A percentile compares a stretch with the other conserved stretches of the same genome.
phyloP scores from a whole-genome alignment of 1,139 yeast species.

The Debaryomyces fabryi region DNA sequence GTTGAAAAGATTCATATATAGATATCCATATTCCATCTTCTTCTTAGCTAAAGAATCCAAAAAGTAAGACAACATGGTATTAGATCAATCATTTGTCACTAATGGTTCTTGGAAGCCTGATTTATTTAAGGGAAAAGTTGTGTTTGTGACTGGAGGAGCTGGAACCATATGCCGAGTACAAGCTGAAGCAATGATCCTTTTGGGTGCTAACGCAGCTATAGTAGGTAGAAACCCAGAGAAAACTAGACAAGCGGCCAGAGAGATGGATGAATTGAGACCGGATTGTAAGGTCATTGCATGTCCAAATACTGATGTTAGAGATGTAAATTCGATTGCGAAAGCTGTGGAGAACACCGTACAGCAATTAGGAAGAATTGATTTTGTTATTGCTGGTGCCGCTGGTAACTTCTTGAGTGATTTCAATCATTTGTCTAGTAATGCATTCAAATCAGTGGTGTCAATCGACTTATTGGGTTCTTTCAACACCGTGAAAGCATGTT shows the following conservation, averaged over 20 bases:
- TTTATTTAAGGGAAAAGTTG: constrained; percentile 79
- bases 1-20: neutral
- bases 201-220: constrained; percentile 87
- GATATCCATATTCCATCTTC: neutral
- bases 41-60: neutral
- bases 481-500: constrained; percentile 83
- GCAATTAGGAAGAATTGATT: constrained; percentile 74
- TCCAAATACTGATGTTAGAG: constrained; percentile 77
- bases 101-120: constrained; percentile 52
- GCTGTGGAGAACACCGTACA: constrained; percentile 70
- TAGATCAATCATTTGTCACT: constrained; percentile 30
- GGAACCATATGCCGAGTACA: constrained; percentile 91
- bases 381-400: constrained; percentile 92
- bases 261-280: constrained; percentile 55
- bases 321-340: constrained; percentile 52
- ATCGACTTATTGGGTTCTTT: constrained; percentile 86
- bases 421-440: constrained; percentile 76
- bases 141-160: constrained; percentile 92
- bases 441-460: constrained; percentile 81
- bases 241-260: constrained; percentile 68
- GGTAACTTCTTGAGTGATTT: constrained; percentile 87
- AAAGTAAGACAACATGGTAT: constrained; percentile 11
- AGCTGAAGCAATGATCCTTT: constrained; percentile 73
- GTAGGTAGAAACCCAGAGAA: constrained; percentile 73
- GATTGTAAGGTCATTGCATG: constrained; percentile 70